Percentiles rank a stretch among this genome's conserved stretches.
These are phyloP conservation scores for Paramyrothecium sp. DNA, from an alignment of 2,329 filamentous ascomycete genomes.

Conservation along the genomic window DNA sequence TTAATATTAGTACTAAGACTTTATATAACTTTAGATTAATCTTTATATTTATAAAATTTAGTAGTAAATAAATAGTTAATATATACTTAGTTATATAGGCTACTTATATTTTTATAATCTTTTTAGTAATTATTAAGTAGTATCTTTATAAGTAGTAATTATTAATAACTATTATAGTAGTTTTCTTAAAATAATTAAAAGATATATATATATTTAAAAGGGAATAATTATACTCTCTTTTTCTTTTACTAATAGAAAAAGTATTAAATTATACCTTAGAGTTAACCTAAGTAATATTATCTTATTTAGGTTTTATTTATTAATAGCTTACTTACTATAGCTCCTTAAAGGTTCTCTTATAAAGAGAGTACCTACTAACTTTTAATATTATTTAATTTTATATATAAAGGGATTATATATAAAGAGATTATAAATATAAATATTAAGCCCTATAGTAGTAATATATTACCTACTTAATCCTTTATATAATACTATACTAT, in stretches of 20 bases:
- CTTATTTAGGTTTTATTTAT: neutral
- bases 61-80: too few species aligned
- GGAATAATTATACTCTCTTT: neutral
- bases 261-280: too few species aligned
- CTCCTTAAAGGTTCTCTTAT: neutral
- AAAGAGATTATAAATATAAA: neutral
- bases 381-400: slow-evolving; percentile 1
- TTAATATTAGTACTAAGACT: too few species aligned
- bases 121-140: neutral
- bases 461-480: neutral
- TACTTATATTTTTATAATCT: too few species aligned
- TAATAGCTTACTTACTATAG: neutral
- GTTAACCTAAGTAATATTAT: too few species aligned
- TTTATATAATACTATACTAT: neutral
- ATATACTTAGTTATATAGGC: too few species aligned
- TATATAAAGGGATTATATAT: neutral
- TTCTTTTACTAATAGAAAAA: neutral
- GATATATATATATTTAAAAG: neutral
- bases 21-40: too few species aligned
- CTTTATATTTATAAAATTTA: too few species aligned
- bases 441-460: neutral
- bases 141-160: neutral
- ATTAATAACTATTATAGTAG: neutral
- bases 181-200: neutral
- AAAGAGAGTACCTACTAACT: neutral